Conservation (phyloP, 768 basidiomycete species). For the Serendipita sp. region DNA sequence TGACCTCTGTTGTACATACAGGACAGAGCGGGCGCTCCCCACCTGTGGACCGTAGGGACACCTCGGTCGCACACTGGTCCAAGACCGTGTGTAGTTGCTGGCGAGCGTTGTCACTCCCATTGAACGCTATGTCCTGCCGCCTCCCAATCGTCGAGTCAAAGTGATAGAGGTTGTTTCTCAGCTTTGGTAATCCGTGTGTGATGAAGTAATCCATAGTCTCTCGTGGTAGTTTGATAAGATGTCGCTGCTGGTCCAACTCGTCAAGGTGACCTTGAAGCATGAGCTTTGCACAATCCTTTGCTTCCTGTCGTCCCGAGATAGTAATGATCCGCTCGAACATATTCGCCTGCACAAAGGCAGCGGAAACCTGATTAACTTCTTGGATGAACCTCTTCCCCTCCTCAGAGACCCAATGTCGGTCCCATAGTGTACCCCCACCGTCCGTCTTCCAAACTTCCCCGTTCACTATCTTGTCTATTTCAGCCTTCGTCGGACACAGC, state of each 20-base stretch:
- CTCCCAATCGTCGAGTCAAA: constrained; percentile 1
- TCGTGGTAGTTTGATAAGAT: background rate
- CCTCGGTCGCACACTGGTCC: background rate
- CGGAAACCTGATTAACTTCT: constrained; percentile 1
- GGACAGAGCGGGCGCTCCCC: background rate
- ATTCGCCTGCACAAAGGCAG: background rate
- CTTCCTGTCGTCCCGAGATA: background rate
- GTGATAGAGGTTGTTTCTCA: background rate
- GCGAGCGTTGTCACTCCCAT: background rate
- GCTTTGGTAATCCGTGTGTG: background rate
- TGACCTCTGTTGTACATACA: background rate
- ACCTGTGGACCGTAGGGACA: background rate
- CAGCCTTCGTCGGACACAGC: background rate
- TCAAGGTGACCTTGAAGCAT: constrained; percentile 1
- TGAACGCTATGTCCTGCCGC: background rate
- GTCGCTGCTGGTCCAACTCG: background rate
- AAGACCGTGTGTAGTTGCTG: background rate
- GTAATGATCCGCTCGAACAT: background rate
- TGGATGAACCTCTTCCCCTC: background rate
- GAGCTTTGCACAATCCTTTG: background rate
- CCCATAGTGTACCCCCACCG: background rate
- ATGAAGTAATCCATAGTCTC: background rate
- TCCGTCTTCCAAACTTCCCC: background rate
- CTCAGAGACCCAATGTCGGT: constrained; percentile 2
- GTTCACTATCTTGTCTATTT: background rate